Conservation (phyloP, 371 early-diverging fungal genomes). For the Sporodiniella umbellata region DNA sequence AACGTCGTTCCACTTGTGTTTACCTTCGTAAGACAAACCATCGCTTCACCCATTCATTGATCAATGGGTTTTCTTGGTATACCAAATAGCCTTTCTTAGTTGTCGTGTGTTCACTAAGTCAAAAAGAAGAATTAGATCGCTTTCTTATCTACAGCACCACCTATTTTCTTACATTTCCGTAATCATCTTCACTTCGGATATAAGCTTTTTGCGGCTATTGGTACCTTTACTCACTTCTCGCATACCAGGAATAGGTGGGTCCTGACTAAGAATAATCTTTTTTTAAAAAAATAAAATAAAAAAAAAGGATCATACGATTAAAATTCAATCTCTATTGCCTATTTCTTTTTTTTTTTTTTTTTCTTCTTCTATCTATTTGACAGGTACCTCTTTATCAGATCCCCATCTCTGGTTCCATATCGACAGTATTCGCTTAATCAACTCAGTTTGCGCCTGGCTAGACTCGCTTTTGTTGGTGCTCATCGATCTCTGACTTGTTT, state of each 20-base stretch:
- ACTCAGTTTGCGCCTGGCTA: constrained; percentile 9
- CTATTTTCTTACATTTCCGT: constrained; percentile 42
- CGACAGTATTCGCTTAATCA: constrained; percentile 29
- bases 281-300: no score
- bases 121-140: no score
- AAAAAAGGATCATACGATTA: constrained; percentile 3
- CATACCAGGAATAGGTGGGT: constrained; percentile 22
- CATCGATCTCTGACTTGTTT: constrained; percentile 15
- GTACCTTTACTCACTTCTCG: constrained; percentile 21
- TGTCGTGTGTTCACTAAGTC: constrained; percentile 48
- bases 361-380: no score
- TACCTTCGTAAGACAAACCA: constrained; percentile 80
- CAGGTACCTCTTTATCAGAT: constrained; percentile 49
- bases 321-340: background rate
- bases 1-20: background rate
- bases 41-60: constrained; percentile 67
- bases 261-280: constrained; percentile 2
- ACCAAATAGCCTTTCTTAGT: constrained; percentile 56
- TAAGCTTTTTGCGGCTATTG: constrained; percentile 26
- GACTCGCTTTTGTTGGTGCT: background rate
- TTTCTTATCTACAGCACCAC: background rate
- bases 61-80: constrained; percentile 53
- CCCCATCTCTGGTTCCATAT: constrained; percentile 49
- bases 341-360: no score
- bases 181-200: constrained; percentile 51